Evolutionary conservation across 2,329 filamentous ascomycete species (phyloP).

Genomic region (Trichophyton verrucosum): DNA sequence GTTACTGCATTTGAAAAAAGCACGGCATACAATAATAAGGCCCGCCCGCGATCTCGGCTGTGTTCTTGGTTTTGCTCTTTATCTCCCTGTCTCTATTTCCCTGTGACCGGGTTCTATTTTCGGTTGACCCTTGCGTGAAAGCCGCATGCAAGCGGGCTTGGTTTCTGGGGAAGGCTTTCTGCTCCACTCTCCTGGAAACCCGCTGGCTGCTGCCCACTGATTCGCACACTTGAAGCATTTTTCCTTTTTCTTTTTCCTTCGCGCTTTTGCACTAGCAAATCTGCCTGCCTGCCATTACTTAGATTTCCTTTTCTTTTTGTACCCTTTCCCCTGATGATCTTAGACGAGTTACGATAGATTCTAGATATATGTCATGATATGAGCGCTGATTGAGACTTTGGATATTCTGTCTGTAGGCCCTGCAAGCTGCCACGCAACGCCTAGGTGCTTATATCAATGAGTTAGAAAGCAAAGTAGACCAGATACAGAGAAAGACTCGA

Average conservation of each 20-base stretch:
- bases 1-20: conserved; percentile 30
- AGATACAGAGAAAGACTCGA: conserved; percentile 46
- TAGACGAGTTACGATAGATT: conserved; percentile 2
- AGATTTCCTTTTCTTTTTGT: neutral
- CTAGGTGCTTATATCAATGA: conserved; percentile 72
- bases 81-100: neutral
- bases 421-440: conserved; percentile 76
- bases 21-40: neutral
- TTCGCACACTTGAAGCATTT: neutral
- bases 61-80: neutral
- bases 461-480: conserved; percentile 67
- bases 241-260: neutral
- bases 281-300: neutral
- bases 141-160: neutral
- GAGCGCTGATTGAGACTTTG: neutral
- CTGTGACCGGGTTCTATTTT: neutral
- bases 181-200: neutral
- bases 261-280: neutral
- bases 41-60: neutral
- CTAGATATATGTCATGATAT: neutral
- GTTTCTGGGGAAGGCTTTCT: neutral
- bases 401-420: conserved; percentile 43
- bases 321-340: neutral
- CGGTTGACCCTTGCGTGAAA: neutral
- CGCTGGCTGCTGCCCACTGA: neutral